Evolutionary conservation across 441 rosid genomes (phyloP), one percentile per base, ranked within the genome.

Genomic region (Bocquillonia castaneifolia): DNA sequence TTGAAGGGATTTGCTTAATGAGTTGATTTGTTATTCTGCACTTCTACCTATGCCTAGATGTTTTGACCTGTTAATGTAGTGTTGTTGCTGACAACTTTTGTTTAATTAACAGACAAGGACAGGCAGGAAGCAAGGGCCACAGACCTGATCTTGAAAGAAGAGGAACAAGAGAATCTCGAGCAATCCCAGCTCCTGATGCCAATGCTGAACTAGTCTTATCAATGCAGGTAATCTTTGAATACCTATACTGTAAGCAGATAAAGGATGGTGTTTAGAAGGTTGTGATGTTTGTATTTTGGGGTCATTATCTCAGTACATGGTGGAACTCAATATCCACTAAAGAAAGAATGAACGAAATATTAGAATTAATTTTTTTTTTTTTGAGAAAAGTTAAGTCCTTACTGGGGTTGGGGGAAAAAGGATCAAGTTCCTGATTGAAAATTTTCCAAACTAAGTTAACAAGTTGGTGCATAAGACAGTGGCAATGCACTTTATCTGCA

Each of bases 181-280:
- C 97, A 29, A 74, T 91, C 64, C 97, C 97, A 29, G 99, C 96
- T n/a, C 97, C 99, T 56, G 96, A 91, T 63, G 97, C 97, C n/a
- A 94, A 94, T 73, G 97, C 99, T 55, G 99, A 94, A 72, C 76
- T 90, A 67, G 90, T 68, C 51, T 45, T 81, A 50, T 94, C 99
- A n/a, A 83, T 94, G 81, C 96, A 91, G 97, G 97, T 93, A 61
- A 65, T 23, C 59, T 5, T 44, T 20, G 5, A 7, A 28, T 26
- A 12, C 48, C 8, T 2, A 10, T 47, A 1, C n/a, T 13, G 3
- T 53, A n/a, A 13, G 18, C 42, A 22, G 18, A 25, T 29, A 36
- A 71, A 5, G 54, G 31, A 32, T 25, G 39, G 12, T 2, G 29
- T 22, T 25, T 44, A 63, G 55, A 32, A 37, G 14, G 8, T n/a